Base-by-base conservation (phyloP, 2,329 filamentous ascomycete genomes). In the Phaeophleospora eucalypticola region DNA sequence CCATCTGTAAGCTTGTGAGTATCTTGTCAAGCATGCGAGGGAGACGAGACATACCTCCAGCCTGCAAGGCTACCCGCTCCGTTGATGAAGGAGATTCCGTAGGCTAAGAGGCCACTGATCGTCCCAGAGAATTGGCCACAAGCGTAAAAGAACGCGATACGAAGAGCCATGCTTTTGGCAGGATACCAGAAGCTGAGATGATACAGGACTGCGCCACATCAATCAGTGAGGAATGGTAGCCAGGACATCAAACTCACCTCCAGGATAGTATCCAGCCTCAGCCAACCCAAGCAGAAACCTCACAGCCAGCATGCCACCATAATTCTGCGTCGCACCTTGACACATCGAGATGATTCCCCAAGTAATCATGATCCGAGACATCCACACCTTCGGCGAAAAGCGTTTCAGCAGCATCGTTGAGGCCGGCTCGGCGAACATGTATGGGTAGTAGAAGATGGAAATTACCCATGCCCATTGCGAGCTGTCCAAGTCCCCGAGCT, bases 31-130 rank as follows among this genome's bases (percentile, higher is more conserved):
- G 27, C 19, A 38, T 21, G 21, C 32, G 51, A 3, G 59, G 43
- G 42, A 17, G 18, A 20, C 8, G 17, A 2, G 3, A 18, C 60
- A 57, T 45, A 56, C 41, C 58, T 36, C 57, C 54, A 60, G 4
- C 54, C 58, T 3, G 56, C 49, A 4, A 61, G 42, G 3, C 58
- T 53, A 2, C 51, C 50, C 10, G 43, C 64, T 1, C 75, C 75
- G 40, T 75, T 69, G 72, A 79, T 76, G 42, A 53, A 59, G 1
- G 52, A 53, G 7, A 61, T 57, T 0, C 45, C 58, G 38, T 48
- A 77, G 2, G 76, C 76, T 0, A 79, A 58, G 10, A 78, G 61
- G 0, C 76, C 75, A 40, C 62, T 64, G 10, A 67, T 61, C 0
- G 64, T 64, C 0, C 65, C 63, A 0, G 64, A 64, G 21, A 67